Evolutionary conservation across 225 moss, liverwort and hornwort genomes (phyloP).

Genomic region (Anthoceros angustus): DNA sequence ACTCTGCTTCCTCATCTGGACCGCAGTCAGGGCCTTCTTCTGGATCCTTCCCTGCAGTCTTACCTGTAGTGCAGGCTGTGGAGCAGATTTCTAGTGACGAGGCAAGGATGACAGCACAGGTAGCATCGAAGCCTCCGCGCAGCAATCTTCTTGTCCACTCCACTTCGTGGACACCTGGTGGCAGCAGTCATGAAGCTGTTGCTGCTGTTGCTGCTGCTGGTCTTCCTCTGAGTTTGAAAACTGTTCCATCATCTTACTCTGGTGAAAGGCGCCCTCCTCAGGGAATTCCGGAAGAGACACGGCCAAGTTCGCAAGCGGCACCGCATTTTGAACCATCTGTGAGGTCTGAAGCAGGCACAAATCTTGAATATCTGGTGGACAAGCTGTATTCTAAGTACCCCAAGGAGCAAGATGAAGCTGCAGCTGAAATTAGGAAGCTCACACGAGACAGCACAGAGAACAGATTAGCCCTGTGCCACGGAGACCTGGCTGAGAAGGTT

Average conservation of each 20-base stretch:
- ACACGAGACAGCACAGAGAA: conserved; percentile 53
- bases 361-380: conserved; percentile 12
- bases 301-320: too few species aligned
- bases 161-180: neutral
- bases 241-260: neutral
- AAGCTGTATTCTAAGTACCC: conserved; percentile 47
- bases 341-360: conserved; percentile 21
- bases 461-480: conserved; percentile 39
- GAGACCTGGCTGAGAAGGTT: conserved; percentile 11
- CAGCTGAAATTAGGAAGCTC: conserved; percentile 51
- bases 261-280: neutral
- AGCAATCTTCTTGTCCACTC: neutral
- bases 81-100: too few species aligned
- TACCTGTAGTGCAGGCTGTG: neutral
- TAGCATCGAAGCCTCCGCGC: too few species aligned
- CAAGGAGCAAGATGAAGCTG: conserved; percentile 65
- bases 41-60: neutral
- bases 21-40: neutral
- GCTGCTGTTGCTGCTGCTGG: neutral
- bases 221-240: neutral
- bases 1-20: neutral
- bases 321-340: conserved; percentile 12
- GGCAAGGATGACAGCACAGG: too few species aligned
- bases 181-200: neutral
- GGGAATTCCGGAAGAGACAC: too few species aligned